Base-by-base conservation (phyloP, 768 basidiomycete genomes). In the Lactifluus piperatus region DNA sequence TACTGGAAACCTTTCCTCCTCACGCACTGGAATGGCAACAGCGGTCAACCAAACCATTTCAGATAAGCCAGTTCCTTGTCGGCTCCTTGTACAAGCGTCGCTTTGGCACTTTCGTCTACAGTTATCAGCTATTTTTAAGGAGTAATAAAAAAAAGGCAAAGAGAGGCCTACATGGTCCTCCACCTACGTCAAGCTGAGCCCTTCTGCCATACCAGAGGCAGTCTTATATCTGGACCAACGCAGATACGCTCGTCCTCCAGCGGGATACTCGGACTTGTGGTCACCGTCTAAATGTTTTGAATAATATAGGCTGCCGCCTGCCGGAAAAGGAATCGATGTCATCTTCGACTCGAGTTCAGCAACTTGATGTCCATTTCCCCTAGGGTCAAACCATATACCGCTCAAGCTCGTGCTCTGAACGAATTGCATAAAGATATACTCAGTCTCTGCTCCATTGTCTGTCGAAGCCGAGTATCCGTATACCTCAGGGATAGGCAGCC, bases 231-330 rank as follows among this genome's bases (percentile, higher is more conserved):
- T 67, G 71, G 70, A 65, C 71, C 69, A 52, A 68, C 39, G 57
- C 67, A 68, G 51, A 68, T 67, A 39, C 56, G 60, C 46, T 50
- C 36, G 62, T 67, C 66, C 7, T 67, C 8, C 1, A 68, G 57
- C 8, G 73, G 62, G 51, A 80, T 70, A 65, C 69, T 75, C 60
- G 54, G 29, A 62, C 41, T 67, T 68, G 66, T 66, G 13, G 71
- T 66, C 20, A 71, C 76, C 68, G n/a, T 74, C 69, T 69, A 81
- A 56, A 71, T 81, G 79, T 13, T 75, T 7, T 9, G 72, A 45
- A 53, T 71, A 80, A 70, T 80, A 80, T 0, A 81, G 71, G 71
- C 78, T 78, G 70, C 79, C 77, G 51, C 79, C 76, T 70, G 76
- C 78, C 27, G 76, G 79, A 62, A 80, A 80, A 62, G 71, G 0